Percentiles rank a stretch among this genome's conserved stretches.
Conservation (phyloP, 805 yeast species). For the Kuraishia hungarica region DNA sequence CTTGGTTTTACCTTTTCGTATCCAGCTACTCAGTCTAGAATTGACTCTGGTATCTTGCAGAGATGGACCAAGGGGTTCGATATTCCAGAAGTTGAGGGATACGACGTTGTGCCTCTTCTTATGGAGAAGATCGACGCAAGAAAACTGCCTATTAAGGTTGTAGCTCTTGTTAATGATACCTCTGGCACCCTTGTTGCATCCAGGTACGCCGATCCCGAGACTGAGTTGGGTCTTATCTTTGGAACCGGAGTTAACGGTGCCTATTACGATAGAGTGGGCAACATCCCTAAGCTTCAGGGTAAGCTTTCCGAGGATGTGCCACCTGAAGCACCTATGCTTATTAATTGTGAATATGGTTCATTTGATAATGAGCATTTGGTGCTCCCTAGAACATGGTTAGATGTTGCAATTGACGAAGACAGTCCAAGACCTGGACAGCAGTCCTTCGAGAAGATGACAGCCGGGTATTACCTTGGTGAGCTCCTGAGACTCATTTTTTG, state of each 20-base stretch:
- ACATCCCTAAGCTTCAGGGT: conserved; percentile 83
- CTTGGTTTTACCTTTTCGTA: conserved; percentile 95
- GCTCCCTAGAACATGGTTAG: conserved; percentile 89
- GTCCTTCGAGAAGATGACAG: conserved; percentile 95
- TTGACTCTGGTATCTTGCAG: conserved; percentile 83
- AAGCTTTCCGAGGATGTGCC: conserved; percentile 57
- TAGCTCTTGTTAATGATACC: conserved; percentile 94
- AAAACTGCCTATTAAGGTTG: conserved; percentile 76
- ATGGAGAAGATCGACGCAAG: conserved; percentile 63
- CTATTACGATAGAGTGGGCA: conserved; percentile 70
- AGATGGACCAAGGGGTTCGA: conserved; percentile 99
- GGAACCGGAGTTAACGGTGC: conserved; percentile 99
- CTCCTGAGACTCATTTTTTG: conserved; percentile 72
- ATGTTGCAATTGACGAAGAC: conserved; percentile 69
- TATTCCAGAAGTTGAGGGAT: conserved; percentile 90
- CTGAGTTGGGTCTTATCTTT: conserved; percentile 94
- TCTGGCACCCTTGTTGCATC: conserved; percentile 97
- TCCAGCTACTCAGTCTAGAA: conserved; percentile 78
- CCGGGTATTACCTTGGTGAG: conserved; percentile 96
- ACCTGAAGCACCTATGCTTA: conserved; percentile 75
- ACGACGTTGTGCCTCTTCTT: conserved; percentile 88
- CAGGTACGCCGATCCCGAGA: conserved; percentile 80
- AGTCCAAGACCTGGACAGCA: conserved; percentile 98
- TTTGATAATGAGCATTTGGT: conserved; percentile 86
- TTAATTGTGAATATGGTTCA: conserved; percentile 98